These are phyloP conservation scores for Circinella minor DNA, from an alignment of 371 early-diverging fungal genomes.

Conservation along the genomic window DNA sequence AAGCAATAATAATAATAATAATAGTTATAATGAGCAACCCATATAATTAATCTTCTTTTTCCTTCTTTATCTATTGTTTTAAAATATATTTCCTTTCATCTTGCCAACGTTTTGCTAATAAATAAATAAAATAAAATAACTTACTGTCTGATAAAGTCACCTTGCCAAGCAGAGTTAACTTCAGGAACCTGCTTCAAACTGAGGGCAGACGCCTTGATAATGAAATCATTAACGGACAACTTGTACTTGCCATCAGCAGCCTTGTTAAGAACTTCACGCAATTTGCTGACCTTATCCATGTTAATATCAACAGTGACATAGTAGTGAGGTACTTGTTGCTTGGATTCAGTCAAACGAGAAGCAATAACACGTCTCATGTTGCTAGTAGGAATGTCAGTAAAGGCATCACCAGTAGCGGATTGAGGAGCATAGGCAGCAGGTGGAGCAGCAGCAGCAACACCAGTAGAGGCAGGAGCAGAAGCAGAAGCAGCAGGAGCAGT, in stretches of 20 bases:
- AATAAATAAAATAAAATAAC: slow-evolving; percentile 22
- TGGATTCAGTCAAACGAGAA: slow-evolving; percentile 82
- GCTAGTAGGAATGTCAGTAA: slow-evolving; percentile 82
- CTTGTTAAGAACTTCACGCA: slow-evolving; percentile 91
- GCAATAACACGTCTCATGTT: slow-evolving; percentile 96
- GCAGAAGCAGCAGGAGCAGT: slow-evolving; percentile 15
- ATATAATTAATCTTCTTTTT: no score
- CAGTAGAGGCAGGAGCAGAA: slow-evolving; percentile 24
- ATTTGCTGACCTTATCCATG: slow-evolving; percentile 85
- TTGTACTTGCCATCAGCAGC: slow-evolving; percentile 89
- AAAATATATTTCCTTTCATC: no score
- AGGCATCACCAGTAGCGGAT: slow-evolving; percentile 62
- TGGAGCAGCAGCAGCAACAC: slow-evolving; percentile 44
- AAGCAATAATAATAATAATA: not conserved
- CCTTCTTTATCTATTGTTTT: no score
- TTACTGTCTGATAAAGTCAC: slow-evolving; percentile 90
- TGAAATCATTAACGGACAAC: slow-evolving; percentile 97
- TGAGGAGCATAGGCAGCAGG: slow-evolving; percentile 58
- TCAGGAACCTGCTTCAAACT: slow-evolving; percentile 94
- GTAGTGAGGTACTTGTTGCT: slow-evolving; percentile 95
- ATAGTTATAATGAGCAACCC: no score
- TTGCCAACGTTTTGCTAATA: slow-evolving; percentile 72
- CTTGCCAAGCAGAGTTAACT: slow-evolving; percentile 96
- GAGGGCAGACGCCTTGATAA: slow-evolving; percentile 94
- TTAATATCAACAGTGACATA: slow-evolving; percentile 90